phyloP scores from a whole-genome alignment of 768 basidiomycete genomes.

The Pholiota conissans region DNA sequence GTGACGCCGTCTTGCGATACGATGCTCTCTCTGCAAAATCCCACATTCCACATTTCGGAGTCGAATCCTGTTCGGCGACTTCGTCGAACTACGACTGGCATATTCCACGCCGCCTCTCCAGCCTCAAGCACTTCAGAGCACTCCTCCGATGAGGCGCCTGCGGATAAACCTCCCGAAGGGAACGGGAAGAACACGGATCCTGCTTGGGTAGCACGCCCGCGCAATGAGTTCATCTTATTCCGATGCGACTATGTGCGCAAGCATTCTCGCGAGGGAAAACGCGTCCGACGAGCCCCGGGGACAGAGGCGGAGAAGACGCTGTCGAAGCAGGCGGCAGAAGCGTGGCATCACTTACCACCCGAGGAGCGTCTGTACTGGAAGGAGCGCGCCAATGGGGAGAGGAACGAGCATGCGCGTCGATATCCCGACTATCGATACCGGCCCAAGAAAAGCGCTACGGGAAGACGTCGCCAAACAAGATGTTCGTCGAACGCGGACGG shows the following conservation, averaged over 20 bases:
- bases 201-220: conserved; percentile 64
- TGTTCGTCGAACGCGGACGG: conserved; percentile 11
- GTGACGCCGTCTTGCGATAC: conserved; percentile 9
- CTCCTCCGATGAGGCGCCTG: conserved; percentile 19
- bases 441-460: conserved; percentile 43
- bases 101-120: conserved; percentile 16
- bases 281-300: conserved; percentile 34
- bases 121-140: conserved; percentile 24
- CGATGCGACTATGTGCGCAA: conserved; percentile 61
- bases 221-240: conserved; percentile 74
- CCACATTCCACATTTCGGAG: conserved; percentile 25
- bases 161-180: conserved; percentile 8
- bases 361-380: conserved; percentile 52
- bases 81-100: conserved; percentile 7
- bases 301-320: conserved; percentile 50
- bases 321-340: conserved; percentile 75
- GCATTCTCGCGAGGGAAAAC: conserved; percentile 39
- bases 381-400: conserved; percentile 53
- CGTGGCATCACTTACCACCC: conserved; percentile 62
- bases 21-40: conserved; percentile 19
- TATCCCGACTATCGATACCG: conserved; percentile 68
- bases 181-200: conserved; percentile 42
- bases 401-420: conserved; percentile 51
- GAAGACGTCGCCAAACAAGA: conserved; percentile 25
- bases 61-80: conserved; percentile 14